These are phyloP conservation scores for Beauveria medogensis DNA, from an alignment of 2,329 filamentous ascomycete genomes.

Conservation along the genomic window DNA sequence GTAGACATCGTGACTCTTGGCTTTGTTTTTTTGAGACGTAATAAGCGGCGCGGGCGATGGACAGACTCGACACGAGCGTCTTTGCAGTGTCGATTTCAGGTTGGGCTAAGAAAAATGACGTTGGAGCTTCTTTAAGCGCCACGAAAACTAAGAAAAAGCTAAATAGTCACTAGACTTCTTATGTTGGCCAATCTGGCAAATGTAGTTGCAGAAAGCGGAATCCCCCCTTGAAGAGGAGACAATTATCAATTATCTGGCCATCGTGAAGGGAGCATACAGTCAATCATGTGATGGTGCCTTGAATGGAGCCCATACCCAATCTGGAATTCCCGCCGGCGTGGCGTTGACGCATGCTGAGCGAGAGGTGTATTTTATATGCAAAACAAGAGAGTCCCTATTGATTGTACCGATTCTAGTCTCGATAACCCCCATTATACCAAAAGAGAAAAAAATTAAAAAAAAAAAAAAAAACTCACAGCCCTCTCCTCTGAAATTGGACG, in stretches of 20 bases:
- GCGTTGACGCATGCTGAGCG: not conserved
- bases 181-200: not conserved
- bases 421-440: not conserved
- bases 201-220: not conserved
- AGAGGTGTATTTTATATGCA: not conserved
- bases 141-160: not conserved
- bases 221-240: not conserved
- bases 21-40: not conserved
- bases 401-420: not conserved
- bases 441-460: not conserved
- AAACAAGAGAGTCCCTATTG: not conserved
- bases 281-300: slow-evolving; percentile 5
- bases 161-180: not conserved
- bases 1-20: slow-evolving; percentile 25
- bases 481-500: not conserved
- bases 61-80: not conserved
- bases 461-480: not conserved
- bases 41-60: not conserved
- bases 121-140: not conserved
- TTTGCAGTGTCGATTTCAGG: too few relatives aligned
- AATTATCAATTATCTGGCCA: not conserved
- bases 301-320: not conserved
- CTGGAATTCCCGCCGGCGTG: not conserved
- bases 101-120: not conserved
- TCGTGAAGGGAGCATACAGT: not conserved